A percentile compares a stretch with the other conserved stretches of the same genome.
These are phyloP conservation scores for Garcia nutans DNA, from an alignment of 345 rosid species.

Conservation along the genomic window DNA sequence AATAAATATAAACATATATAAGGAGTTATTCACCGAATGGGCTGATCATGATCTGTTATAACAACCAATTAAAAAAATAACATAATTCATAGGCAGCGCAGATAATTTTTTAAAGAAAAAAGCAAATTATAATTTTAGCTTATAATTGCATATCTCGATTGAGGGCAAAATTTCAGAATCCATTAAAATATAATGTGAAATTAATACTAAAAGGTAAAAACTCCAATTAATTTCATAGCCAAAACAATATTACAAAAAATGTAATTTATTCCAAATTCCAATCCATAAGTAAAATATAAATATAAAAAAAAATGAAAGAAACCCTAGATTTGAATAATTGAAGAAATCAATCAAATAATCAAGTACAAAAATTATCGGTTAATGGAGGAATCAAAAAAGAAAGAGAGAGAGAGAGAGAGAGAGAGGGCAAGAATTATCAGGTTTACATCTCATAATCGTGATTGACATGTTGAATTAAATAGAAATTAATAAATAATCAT, in stretches of 20 bases:
- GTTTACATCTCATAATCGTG: background rate
- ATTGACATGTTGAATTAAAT: background rate
- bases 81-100: background rate
- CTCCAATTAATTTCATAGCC: background rate
- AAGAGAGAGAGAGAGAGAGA: too few relatives aligned
- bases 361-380: background rate
- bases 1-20: slow-evolving; percentile 14
- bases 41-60: background rate
- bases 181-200: too few relatives aligned
- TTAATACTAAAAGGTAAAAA: background rate
- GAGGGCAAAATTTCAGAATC: background rate
- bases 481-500: background rate
- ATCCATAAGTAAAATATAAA: too few relatives aligned
- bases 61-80: background rate
- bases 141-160: background rate
- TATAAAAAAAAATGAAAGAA: background rate
- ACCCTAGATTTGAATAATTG: slow-evolving; percentile 15
- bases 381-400: background rate
- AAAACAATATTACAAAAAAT: background rate
- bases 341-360: background rate
- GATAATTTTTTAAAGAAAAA: background rate
- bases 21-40: background rate
- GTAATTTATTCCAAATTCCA: too few relatives aligned
- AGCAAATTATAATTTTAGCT: background rate
- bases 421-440: background rate